Base-by-base conservation (phyloP, 208 protist species). In the Phytomonas francai region DNA sequence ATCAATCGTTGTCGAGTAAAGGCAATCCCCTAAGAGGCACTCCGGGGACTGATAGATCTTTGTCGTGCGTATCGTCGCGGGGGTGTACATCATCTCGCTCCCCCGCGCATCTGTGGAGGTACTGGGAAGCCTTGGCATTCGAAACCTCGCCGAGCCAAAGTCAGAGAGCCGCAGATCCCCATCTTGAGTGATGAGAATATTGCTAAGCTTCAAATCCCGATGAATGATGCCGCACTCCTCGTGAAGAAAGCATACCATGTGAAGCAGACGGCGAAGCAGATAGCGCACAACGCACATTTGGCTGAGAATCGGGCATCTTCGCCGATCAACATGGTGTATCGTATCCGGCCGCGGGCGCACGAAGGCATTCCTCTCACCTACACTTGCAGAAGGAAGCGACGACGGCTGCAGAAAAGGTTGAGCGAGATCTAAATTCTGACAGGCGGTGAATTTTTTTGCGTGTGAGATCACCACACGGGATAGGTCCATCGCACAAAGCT, bases 131-230 rank as follows among this genome's bases (percentile, higher is more conserved):
- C 36, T 9, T 3, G 69, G 59, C 3, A 72, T 77, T 30, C 83
- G 59, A 19, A 95, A 79, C 22, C 92, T 78, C 2, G 88, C 84
- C 33, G 84, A 91, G 51, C 92, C 92, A 77, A 97, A 97, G 72
- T 97, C 92, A 22, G 81, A 78, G 16, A 97, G 73, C 11, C 89
- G 85, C 54, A 97, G 60, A n/a, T 73, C 75, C 30, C 87, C 90
- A 22, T 82, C 70, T 19, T 65, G 45, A 19, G 69, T 72, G 62
- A 96, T 80, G 33, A 97, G 80, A 49, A 97, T 72, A 64, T 97
- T 97, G 65, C 82, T 90, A 7, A 89, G 68, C 42, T 97, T 97
- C n/a, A 97, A 57, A 72, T 97, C 92, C 30, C 92, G 77, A 70
- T 97, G 92, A 39, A 92, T 59, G 12, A 97, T 79, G 65, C 68